Evolutionary conservation across 257 asterid species (phyloP).

Genomic region (Solanum bulbocastanum): DNA sequence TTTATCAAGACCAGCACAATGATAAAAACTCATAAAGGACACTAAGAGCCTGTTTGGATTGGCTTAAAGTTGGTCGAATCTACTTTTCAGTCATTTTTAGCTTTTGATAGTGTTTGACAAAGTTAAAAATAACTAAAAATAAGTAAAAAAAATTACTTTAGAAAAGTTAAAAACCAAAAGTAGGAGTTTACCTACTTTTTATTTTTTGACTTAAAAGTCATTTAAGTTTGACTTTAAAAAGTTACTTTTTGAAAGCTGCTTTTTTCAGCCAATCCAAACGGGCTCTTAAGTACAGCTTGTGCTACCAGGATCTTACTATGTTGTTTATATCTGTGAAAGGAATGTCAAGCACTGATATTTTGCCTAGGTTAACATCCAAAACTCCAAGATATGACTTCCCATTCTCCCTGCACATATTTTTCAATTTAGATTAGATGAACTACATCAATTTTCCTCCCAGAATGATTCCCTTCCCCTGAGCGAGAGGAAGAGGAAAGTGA

Average conservation of each 20-base stretch:
- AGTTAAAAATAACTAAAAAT: not conserved
- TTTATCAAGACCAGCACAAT: not conserved
- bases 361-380: slow-evolving; percentile 53
- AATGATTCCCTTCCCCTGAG: not conserved
- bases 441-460: not conserved
- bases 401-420: slow-evolving; percentile 50
- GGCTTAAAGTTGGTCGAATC: not conserved
- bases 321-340: slow-evolving; percentile 79
- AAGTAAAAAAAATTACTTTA: not conserved
- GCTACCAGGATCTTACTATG: slow-evolving; percentile 33
- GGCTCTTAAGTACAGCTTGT: not conserved
- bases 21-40: not conserved
- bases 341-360: slow-evolving; percentile 42
- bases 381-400: slow-evolving; percentile 84
- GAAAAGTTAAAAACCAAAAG: not conserved
- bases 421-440: slow-evolving; percentile 2
- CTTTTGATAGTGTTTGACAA: not conserved
- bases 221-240: not conserved
- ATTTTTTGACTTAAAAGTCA: not conserved
- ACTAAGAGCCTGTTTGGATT: not conserved
- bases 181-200: too few species aligned
- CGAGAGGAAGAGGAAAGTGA: not conserved
- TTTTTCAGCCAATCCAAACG: not conserved
- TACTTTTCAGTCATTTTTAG: not conserved
- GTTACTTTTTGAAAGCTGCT: not conserved